A percentile compares a stretch with the other conserved stretches of the same genome.
phyloP scores from a whole-genome alignment of 2,329 filamentous ascomycete genomes.

The Ophiostoma ulmi region DNA sequence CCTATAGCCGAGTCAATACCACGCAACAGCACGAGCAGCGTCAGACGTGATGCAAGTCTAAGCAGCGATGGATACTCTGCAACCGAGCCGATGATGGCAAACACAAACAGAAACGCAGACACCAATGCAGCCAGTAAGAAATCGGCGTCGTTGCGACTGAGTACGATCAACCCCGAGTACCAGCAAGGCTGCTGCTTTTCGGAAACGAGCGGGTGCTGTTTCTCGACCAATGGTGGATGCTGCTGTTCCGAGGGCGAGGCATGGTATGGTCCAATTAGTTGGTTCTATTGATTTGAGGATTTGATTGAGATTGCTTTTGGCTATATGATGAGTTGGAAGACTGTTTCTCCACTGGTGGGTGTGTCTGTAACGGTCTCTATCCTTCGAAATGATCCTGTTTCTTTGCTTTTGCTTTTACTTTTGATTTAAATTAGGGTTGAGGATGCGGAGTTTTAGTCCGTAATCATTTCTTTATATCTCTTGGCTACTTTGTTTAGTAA shows the following conservation, averaged over 20 bases:
- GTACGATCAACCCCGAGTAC: conserved; percentile 7
- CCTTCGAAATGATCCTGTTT: background rate
- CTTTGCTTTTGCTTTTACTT: background rate
- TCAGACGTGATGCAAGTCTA: background rate
- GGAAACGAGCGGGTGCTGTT: conserved; percentile 17
- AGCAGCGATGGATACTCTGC: conserved; percentile 5
- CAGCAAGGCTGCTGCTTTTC: conserved; percentile 19
- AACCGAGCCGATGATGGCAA: background rate
- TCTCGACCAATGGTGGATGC: background rate
- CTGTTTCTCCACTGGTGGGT: background rate
- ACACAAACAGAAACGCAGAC: background rate
- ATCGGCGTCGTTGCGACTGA: background rate
- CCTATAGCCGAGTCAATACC: background rate
- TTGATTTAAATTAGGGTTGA: background rate
- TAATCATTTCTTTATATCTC: background rate
- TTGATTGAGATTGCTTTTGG: background rate
- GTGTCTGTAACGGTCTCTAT: background rate
- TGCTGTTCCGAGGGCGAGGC: background rate
- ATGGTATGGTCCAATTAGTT: background rate
- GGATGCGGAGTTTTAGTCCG: background rate
- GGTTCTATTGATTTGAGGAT: background rate
- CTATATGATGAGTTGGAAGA: background rate
- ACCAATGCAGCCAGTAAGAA: background rate
- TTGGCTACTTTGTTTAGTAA: background rate
- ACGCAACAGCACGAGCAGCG: conserved; percentile 1